These are phyloP conservation scores for Trichoderma oligosporum DNA, from an alignment of 2,329 filamentous ascomycete species.

Conservation along the genomic window DNA sequence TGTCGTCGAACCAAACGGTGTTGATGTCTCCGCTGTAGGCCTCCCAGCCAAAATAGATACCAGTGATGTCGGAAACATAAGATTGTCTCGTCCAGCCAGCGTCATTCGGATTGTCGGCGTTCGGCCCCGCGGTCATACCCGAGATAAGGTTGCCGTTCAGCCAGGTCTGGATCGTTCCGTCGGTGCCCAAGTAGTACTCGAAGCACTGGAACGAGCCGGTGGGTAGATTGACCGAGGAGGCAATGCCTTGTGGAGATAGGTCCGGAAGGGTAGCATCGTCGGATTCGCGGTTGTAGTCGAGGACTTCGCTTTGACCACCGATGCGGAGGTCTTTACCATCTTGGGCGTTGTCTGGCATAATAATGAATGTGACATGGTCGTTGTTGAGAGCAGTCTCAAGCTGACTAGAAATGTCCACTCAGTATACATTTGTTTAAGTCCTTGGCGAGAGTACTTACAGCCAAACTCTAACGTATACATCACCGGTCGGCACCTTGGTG, in stretches of 20 bases:
- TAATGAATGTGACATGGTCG: slow-evolving; percentile 9
- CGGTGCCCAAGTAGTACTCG: slow-evolving; percentile 9
- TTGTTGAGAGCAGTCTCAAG: slow-evolving; percentile 10
- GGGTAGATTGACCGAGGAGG: slow-evolving; percentile 6
- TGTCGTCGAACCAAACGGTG: slow-evolving; percentile 14
- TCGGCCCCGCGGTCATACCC: slow-evolving; percentile 11
- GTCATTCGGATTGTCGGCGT: slow-evolving; percentile 5
- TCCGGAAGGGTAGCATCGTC: slow-evolving; percentile 14
- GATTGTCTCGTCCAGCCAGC: slow-evolving; percentile 4
- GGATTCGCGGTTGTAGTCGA: slow-evolving; percentile 16
- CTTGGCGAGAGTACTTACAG: slow-evolving; percentile 1
- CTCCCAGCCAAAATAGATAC: slow-evolving; percentile 17
- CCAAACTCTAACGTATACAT: slow-evolving; percentile 14
- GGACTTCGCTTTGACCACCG: slow-evolving; percentile 10
- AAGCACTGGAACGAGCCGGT: slow-evolving; percentile 15
- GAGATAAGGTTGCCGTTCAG: background rate
- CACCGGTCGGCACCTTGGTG: slow-evolving; percentile 6
- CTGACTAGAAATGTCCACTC: background rate
- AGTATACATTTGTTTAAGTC: background rate
- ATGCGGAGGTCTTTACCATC: background rate
- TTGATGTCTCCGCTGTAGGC: slow-evolving; percentile 13
- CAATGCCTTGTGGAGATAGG: slow-evolving; percentile 12
- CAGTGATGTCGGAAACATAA: slow-evolving; percentile 1
- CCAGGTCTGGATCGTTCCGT: slow-evolving; percentile 13
- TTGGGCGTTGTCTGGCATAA: slow-evolving; percentile 13